Conservation (phyloP, 495 filamentous ascomycete genomes). For the Penicillium canariense region DNA sequence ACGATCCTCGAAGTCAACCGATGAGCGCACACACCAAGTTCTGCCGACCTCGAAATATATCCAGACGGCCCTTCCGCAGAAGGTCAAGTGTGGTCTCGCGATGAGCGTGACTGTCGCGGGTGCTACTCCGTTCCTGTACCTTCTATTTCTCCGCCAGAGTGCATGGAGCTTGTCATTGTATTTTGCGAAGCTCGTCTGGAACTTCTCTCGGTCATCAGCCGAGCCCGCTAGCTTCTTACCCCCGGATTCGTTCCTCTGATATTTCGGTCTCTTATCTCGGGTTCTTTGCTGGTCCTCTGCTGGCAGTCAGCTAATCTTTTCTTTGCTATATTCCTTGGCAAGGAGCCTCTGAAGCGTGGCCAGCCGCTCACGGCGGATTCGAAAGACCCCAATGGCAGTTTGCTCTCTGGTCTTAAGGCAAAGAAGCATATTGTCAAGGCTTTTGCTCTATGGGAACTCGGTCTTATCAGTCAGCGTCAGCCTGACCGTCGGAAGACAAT, state of each 20-base stretch:
- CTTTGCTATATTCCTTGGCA: constrained; percentile 74
- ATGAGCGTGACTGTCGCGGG: constrained; percentile 45
- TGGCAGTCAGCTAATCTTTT: constrained; percentile 74
- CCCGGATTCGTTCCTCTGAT: constrained; percentile 57
- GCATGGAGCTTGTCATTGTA: constrained; percentile 67
- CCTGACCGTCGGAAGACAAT: constrained; percentile 73
- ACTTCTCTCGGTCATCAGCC: constrained; percentile 66
- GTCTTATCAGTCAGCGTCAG: constrained; percentile 70
- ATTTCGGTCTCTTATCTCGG: constrained; percentile 58
- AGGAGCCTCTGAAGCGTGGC: constrained; percentile 76
- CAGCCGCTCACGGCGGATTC: constrained; percentile 81
- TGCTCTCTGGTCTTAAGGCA: constrained; percentile 78
- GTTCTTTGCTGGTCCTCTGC: constrained; percentile 62
- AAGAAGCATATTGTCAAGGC: constrained; percentile 55
- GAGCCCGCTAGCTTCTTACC: constrained; percentile 52
- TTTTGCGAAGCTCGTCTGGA: constrained; percentile 69
- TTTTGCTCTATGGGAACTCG: constrained; percentile 91
- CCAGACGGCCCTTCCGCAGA: constrained; percentile 22
- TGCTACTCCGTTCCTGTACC: constrained; percentile 55
- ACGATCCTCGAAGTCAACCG: constrained; percentile 29
- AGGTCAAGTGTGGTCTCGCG: constrained; percentile 35
- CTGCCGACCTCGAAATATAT: constrained; percentile 35
- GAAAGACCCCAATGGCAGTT: constrained; percentile 86
- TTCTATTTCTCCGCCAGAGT: constrained; percentile 56
- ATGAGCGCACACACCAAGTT: constrained; percentile 38